These are phyloP conservation scores for Nakazawaea sp. DNA, from an alignment of 805 yeast species.

Conservation along the genomic window DNA sequence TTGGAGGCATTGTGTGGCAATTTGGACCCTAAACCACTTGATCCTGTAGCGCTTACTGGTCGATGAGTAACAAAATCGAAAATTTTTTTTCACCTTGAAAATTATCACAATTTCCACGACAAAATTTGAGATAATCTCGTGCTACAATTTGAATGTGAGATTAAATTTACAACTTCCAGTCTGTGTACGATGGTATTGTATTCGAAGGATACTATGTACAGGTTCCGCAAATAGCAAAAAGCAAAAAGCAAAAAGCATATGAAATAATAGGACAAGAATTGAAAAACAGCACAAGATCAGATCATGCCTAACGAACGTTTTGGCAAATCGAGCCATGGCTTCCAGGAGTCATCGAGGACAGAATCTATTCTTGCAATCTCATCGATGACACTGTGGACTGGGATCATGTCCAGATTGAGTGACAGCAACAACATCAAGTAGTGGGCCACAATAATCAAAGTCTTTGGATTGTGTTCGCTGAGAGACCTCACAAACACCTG, in stretches of 20 bases:
- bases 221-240: no score
- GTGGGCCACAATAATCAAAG: conserved; percentile 9
- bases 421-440: conserved; percentile 4
- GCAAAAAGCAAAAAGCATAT: no score
- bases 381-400: background rate
- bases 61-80: background rate
- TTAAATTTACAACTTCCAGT: no score
- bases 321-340: conserved; percentile 9
- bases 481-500: background rate
- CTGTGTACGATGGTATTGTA: no score
- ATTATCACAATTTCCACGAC: no score
- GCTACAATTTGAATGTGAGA: no score
- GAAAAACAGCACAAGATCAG: background rate
- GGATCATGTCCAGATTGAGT: background rate
- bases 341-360: conserved; percentile 3
- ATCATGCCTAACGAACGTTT: conserved; percentile 5
- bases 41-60: no score
- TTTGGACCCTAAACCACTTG: no score
- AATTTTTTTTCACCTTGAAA: no score
- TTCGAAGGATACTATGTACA: no score
- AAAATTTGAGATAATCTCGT: no score
- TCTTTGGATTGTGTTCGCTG: conserved; percentile 1
- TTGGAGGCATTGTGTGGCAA: conserved; percentile 50
- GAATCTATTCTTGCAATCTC: conserved; percentile 4
- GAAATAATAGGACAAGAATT: background rate